Evolutionary conservation across 225 moss, liverwort and hornwort genomes (phyloP).

Genomic region (Sphagnum contortum): DNA sequence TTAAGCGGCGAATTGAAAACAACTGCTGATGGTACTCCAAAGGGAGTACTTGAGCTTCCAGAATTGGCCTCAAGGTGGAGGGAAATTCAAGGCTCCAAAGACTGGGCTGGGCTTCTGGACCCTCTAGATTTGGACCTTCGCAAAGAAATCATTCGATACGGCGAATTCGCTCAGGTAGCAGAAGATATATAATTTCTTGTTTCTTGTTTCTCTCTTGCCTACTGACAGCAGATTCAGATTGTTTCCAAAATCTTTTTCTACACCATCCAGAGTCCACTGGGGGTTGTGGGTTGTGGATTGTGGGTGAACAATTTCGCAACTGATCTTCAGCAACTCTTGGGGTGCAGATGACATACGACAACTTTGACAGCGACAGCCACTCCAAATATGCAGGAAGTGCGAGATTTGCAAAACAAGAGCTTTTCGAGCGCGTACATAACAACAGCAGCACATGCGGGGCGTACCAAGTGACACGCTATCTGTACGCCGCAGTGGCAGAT

Average conservation of each 20-base stretch:
- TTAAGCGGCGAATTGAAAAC: slow-evolving; percentile 36
- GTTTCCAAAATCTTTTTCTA: too few relatives aligned
- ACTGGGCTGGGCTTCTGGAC: slow-evolving; percentile 51
- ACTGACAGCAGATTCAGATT: too few relatives aligned
- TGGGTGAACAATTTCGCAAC: too few relatives aligned
- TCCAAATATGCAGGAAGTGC: slow-evolving; percentile 61
- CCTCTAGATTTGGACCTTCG: slow-evolving; percentile 35
- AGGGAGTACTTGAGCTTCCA: slow-evolving; percentile 6
- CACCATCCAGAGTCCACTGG: too few relatives aligned
- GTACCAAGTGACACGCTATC: slow-evolving; percentile 41
- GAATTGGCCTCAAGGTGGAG: slow-evolving; percentile 30
- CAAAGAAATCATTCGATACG: slow-evolving; percentile 41
- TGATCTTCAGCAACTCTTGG: too few relatives aligned
- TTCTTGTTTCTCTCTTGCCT: too few relatives aligned
- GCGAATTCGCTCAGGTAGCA: slow-evolving; percentile 29
- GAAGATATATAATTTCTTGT: too few relatives aligned
- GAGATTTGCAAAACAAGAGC: slow-evolving; percentile 13
- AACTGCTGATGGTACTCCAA: slow-evolving; percentile 4
- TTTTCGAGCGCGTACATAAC: slow-evolving; percentile 29
- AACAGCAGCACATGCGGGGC: slow-evolving; percentile 7
- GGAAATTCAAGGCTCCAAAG: slow-evolving; percentile 38
- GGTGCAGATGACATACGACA: slow-evolving; percentile 49
- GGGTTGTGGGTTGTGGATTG: too few relatives aligned
- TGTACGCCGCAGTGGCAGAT: slow-evolving; percentile 47
- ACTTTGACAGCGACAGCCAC: slow-evolving; percentile 27